phyloP scores from a whole-genome alignment of 208 protist genomes.

The Cochliopodium minus region DNA sequence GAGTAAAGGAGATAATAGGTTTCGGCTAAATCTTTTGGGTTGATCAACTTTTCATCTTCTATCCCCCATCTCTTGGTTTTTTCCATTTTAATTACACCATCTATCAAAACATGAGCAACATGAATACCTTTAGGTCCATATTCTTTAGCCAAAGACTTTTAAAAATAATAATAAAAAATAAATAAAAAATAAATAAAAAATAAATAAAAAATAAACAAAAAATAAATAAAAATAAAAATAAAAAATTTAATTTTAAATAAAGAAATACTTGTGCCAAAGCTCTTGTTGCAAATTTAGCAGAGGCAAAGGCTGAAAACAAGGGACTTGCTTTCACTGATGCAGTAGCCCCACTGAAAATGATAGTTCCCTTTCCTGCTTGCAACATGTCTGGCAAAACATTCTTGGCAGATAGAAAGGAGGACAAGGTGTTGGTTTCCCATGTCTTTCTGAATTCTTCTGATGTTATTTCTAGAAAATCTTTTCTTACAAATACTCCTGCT shows the following conservation, averaged over 20 bases:
- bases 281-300: constrained; percentile 24
- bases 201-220: too few species aligned
- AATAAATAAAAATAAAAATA: too few species aligned
- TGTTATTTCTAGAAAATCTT: not conserved
- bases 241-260: too few species aligned
- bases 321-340: constrained; percentile 19
- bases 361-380: constrained; percentile 16
- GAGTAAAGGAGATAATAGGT: constrained; percentile 27
- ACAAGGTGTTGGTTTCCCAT: constrained; percentile 9
- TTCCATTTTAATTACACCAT: constrained; percentile 22
- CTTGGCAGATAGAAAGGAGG: constrained; percentile 14
- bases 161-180: too few species aligned
- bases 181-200: too few species aligned
- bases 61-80: not conserved
- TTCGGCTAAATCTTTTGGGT: constrained; percentile 16
- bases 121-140: constrained; percentile 31
- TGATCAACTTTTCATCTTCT: constrained; percentile 5
- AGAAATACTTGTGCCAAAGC: constrained; percentile 26
- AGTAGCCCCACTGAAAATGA: constrained; percentile 34
- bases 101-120: constrained; percentile 28
- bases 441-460: constrained; percentile 1
- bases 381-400: constrained; percentile 18
- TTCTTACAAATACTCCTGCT: constrained; percentile 7
- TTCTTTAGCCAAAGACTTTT: constrained; percentile 28
- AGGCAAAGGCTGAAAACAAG: constrained; percentile 21